These are phyloP conservation scores for Rhodotorula toruloides DNA, from an alignment of 768 basidiomycete species.

Conservation along the genomic window DNA sequence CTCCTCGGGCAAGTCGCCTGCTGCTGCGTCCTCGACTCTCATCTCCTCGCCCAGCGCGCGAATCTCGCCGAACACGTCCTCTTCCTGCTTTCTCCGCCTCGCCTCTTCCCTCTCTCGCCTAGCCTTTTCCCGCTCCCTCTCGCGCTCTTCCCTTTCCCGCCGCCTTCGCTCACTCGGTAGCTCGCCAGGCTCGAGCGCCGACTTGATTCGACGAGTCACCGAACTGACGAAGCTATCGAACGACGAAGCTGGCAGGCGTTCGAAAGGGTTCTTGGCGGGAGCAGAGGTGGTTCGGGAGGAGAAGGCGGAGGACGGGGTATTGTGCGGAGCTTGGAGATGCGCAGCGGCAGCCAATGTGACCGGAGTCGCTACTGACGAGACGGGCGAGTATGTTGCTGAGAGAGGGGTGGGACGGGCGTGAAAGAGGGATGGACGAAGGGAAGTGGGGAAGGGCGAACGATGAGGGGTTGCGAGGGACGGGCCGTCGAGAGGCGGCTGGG, in stretches of 20 bases:
- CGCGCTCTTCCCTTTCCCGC: background rate
- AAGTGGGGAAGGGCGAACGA: background rate
- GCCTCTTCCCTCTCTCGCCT: background rate
- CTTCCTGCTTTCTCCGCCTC: background rate
- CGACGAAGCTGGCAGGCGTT: slow-evolving; percentile 3
- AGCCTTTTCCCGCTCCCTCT: background rate
- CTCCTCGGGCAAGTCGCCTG: background rate
- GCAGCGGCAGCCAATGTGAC: background rate
- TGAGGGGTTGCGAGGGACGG: slow-evolving; percentile 2
- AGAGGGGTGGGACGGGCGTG: background rate
- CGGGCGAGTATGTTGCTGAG: background rate
- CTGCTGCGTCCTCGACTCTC: background rate
- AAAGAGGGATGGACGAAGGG: slow-evolving; percentile 10
- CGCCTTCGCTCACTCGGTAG: background rate
- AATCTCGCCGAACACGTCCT: slow-evolving; percentile 7
- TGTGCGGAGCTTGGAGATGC: background rate
- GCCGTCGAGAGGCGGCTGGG: background rate
- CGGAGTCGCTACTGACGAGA: background rate
- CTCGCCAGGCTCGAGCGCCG: background rate
- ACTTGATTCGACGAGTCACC: slow-evolving; percentile 9
- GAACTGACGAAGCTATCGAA: slow-evolving; percentile 12
- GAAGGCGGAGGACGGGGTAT: background rate
- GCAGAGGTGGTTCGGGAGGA: background rate
- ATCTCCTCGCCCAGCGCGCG: background rate
- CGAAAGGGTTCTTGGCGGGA: slow-evolving; percentile 1